Base-by-base conservation (phyloP, 2,329 filamentous ascomycete genomes). In the Sclerotinia subarctica region DNA sequence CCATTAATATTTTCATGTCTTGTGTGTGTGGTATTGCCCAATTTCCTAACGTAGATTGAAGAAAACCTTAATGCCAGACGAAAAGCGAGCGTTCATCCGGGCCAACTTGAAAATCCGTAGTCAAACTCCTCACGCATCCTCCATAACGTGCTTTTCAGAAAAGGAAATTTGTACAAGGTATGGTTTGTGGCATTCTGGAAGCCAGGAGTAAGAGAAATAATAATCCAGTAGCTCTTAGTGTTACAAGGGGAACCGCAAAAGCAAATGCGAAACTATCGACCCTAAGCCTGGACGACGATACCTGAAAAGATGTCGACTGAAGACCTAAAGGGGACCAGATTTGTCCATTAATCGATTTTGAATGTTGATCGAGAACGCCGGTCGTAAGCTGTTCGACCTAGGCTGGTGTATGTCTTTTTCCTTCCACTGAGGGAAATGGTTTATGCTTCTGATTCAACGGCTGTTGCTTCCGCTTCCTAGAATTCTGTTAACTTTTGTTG, bases 221-320 rank as follows among this genome's bases (percentile, higher is more conserved):
- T 51, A 71, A 68, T 69, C 72, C 72, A 64, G 63, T 69, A 68
- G 73, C 69, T 73, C 70, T 70, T 76, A 76, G 68, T 77, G 70
- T 73, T 77, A 77, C 75, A 77, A 71, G 71, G 72, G 70, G 69
- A 71, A 73, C 64, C 69, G 71, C 68, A 70, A 71, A 69, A 62
- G 64, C 54, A 70, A 64, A 73, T 71, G 70, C 71, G 69, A 67
- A 70, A 67, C 19, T 29, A 58, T 65, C 51, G 63, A 56, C 57
- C 65, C 44, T 38, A 54, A 63, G 49, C 42, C 57, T 21, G 17
- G 47, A 66, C 53, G 44, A 63, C 21, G 49, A 46, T 63, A 62
- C 56, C 57, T 63, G n/a, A 46, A 54, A 54, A 47, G 49, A 63
- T 38, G 42, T 32, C 46, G 56, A 60, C 46, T 44, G 42, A 60